These are phyloP conservation scores for Isabelozyma rhagii DNA, from an alignment of 805 yeast species.

Conservation along the genomic window DNA sequence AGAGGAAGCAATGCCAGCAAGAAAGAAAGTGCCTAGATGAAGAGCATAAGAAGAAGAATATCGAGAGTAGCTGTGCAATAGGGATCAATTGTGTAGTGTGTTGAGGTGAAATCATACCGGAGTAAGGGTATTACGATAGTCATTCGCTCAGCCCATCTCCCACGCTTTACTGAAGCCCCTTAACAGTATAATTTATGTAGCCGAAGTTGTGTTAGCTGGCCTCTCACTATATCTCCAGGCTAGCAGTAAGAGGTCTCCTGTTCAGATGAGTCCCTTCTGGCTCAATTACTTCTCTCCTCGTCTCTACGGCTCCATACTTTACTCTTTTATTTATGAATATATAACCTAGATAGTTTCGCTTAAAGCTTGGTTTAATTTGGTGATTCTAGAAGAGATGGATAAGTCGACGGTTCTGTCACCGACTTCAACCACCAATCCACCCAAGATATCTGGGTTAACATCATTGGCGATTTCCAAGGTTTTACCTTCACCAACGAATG, in stretches of 20 bases:
- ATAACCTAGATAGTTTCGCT: constrained; percentile 71
- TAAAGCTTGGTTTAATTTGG: constrained; percentile 85
- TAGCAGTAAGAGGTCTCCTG: neutral
- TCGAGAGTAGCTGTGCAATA: no score
- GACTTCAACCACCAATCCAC: constrained; percentile 93
- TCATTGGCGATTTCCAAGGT: constrained; percentile 78
- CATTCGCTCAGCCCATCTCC: no score
- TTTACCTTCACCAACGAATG: constrained; percentile 81
- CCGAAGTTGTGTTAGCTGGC: no score
- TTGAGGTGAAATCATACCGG: no score
- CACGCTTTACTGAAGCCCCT: no score
- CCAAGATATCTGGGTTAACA: constrained; percentile 87
- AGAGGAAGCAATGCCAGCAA: neutral
- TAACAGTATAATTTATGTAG: no score
- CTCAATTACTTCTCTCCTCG: neutral
- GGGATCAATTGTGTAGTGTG: no score
- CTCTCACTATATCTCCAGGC: no score
- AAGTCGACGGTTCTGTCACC: constrained; percentile 97
- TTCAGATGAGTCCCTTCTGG: no score
- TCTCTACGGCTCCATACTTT: neutral
- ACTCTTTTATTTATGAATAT: neutral
- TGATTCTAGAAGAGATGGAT: constrained; percentile 78
- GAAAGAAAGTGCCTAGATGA: neutral
- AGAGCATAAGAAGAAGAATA: neutral
- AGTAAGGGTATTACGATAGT: no score